A percentile compares a stretch with the other conserved stretches of the same genome.
These are phyloP conservation scores for Diaporthe batatas DNA, from an alignment of 2,329 filamentous ascomycete species.

Conservation along the genomic window DNA sequence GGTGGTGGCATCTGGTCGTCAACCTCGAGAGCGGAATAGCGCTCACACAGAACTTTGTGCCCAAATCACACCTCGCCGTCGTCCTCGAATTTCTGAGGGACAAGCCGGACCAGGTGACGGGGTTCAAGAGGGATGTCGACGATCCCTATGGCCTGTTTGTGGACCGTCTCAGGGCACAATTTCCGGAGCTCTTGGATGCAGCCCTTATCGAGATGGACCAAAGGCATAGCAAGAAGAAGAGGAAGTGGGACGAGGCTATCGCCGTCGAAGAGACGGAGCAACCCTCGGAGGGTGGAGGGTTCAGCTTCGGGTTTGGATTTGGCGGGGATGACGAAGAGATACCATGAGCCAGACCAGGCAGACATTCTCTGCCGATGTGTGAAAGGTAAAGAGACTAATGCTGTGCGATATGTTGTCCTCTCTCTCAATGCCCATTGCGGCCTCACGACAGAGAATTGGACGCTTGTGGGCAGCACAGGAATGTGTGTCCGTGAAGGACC, in stretches of 20 bases:
- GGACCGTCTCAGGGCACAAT: conserved; percentile 70
- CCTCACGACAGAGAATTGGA: not conserved
- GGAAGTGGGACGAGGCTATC: conserved; percentile 88
- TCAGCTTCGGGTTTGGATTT: conserved; percentile 71
- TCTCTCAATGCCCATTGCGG: not conserved
- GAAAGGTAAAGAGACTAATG: not conserved
- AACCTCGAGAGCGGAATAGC: conserved; percentile 89
- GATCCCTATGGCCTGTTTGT: conserved; percentile 84
- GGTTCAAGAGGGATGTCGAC: conserved; percentile 79
- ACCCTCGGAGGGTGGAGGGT: conserved; percentile 49
- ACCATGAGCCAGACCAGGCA: conserved; percentile 31
- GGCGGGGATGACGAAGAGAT: conserved; percentile 60
- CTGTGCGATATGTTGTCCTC: not conserved
- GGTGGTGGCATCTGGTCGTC: conserved; percentile 97
- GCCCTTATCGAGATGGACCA: conserved; percentile 75
- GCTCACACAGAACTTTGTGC: conserved; percentile 96
- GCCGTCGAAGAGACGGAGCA: conserved; percentile 61
- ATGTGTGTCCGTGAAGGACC: not conserved
- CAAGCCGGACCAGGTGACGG: conserved; percentile 87
- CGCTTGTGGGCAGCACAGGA: not conserved
- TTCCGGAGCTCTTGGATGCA: conserved; percentile 77
- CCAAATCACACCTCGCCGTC: conserved; percentile 77
- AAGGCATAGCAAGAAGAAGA: conserved; percentile 75
- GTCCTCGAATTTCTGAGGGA: conserved; percentile 86
- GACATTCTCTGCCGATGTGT: not conserved